Evolutionary conservation across 305 asterid species (phyloP), one percentile per base, ranked within the genome.

Genomic region (Rubia tinctorum): DNA sequence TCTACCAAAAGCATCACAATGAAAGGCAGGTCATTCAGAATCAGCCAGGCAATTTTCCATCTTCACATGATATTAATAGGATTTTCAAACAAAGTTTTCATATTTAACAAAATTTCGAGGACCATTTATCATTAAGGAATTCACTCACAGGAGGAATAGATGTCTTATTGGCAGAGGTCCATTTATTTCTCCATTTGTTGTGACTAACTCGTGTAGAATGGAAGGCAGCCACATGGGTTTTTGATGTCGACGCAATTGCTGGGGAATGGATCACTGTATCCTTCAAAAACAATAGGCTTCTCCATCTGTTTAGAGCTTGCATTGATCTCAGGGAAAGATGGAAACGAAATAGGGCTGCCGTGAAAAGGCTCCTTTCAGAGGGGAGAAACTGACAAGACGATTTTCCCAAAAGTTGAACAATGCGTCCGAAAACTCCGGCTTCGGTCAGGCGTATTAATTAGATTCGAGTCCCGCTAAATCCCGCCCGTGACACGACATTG

Each of bases 221-320:
- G 73, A 93, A 86, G 30, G 86, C 82, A 49, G 87, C 81, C 72
- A 75, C 73, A n/a, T 76, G 79, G 82, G 75, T 47, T 34, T 80
- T 76, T 17, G 80, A 62, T 23, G 70, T 56, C 58, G 86, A 61
- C 42, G 80, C 78, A 59, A 70, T 71, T 76, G 80, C 74, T 51
- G 80, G 69, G 56, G 90, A 84, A 74, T 82, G 89, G 72, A 67
- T 34, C 30, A 82, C 69, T 43, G 89, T 22, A 53, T 77, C 78
- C 81, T 79, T 90, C 75, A 86, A 51, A 63, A 76, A 75, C 84
- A 87, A 84, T 66, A 79, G 40, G 63, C 60, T 85, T 77, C 85
- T 80, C 91, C 95, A 91, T 84, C 86, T 84, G 75, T 83, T 87
- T 27, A 88, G 53, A 64, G 73, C 84, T 83, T 87, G 97, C 94